Evolutionary conservation across 129 eudicot genomes (phyloP), one percentile per base, ranked within the genome.

Genomic region (Logfia minima): DNA sequence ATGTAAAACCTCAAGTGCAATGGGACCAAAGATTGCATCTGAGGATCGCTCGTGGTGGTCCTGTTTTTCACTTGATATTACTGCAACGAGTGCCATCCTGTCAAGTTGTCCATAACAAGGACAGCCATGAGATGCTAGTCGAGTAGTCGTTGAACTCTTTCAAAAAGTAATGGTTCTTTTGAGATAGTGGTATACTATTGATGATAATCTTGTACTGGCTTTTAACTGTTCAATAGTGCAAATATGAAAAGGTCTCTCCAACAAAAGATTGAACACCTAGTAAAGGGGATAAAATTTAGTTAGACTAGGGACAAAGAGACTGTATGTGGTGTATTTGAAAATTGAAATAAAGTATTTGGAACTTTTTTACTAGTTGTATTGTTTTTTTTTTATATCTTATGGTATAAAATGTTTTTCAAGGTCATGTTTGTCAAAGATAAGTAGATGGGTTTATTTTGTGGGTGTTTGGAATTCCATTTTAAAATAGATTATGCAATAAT

Each of bases 81-180:
- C 68, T 26, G 7, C 68, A 80, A 73, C 14, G 5, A 67, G 79
- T 53, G 62, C 71, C 80, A 74, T 67, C 60, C 71, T 22, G 8
- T 74, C 80, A 80, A 68, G 52, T 80, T 80, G 80, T 67, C 52
- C 63, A 67, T 68, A 39, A 80, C 59, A 80, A 74, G 37, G 83
- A 80, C 75, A 74, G 2, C 31, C 83, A 35, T 55, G 78, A 37
- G 35, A 53, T 19, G n/a, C 66, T 72, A 66, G 75, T 66, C 29
- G 29, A 26, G 29, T 26, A 26, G 29, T 26, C 52, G 17, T 72
- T 66, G 24, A 56, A 74, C 29, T 80, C 41, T 80, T 80, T 74
- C 5, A 17, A 29, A 74, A 80, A 75, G 83, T 73, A 52, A 22
- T 24, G 66, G 61, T 41, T 43, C 68, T 70, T 55, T 70, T 58